Percentiles rank a stretch among this genome's conserved stretches.
Conservation (phyloP, 2,329 filamentous ascomycete genomes). For the Ophiostoma tasmaniense region DNA sequence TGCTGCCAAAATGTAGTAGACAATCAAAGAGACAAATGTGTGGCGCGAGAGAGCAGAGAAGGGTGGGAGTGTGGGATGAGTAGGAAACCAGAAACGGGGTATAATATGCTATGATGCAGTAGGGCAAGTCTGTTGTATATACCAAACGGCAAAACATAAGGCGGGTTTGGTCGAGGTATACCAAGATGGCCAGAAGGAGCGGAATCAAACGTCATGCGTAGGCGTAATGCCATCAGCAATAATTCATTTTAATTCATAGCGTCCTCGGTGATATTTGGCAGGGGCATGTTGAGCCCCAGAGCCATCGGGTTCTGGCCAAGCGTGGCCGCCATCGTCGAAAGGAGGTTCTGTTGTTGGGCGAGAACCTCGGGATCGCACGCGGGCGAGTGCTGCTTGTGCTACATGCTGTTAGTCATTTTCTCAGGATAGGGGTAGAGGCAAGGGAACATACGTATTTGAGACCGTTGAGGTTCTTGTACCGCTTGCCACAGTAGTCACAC, state of each 20-base stretch:
- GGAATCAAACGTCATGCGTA: neutral
- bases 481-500: constrained; percentile 93
- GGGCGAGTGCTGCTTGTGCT: constrained; percentile 74
- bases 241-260: constrained; percentile 23
- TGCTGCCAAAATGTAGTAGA: neutral
- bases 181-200: neutral
- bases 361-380: constrained; percentile 78
- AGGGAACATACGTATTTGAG: constrained; percentile 73
- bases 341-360: constrained; percentile 31
- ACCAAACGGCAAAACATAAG: neutral
- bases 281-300: constrained; percentile 27
- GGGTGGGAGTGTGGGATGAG: neutral
- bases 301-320: constrained; percentile 25
- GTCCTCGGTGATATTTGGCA: constrained; percentile 40
- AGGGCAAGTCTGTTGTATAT: constrained; percentile 5
- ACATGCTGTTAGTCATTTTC: constrained; percentile 28
- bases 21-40: neutral
- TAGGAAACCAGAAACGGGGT: constrained; percentile 1
- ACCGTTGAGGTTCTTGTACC: constrained; percentile 98
- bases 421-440: neutral
- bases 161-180: neutral
- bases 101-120: constrained; percentile 6
- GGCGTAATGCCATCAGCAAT: neutral
- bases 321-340: constrained; percentile 28
- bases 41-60: neutral